Percentiles rank a stretch among this genome's conserved stretches.
Evolutionary conservation across 2,329 filamentous ascomycete species (phyloP).

Genomic region (Microsporum ferrugineum): DNA sequence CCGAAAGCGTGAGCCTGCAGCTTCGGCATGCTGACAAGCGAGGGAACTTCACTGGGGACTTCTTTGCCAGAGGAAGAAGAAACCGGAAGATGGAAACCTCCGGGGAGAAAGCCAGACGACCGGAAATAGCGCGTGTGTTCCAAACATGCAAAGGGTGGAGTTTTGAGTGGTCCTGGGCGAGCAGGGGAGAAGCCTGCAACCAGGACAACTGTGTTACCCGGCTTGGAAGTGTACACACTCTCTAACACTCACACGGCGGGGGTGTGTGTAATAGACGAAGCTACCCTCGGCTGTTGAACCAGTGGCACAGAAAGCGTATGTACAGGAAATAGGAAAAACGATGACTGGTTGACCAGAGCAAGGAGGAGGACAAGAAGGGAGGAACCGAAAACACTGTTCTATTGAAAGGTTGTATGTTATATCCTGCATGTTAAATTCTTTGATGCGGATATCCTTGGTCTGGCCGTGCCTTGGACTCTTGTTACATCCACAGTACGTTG

Average conservation of each 20-base stretch:
- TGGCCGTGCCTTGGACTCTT: background rate
- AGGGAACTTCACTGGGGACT: background rate
- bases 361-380: background rate
- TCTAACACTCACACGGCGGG: background rate
- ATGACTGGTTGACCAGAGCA: background rate
- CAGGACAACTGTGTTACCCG: background rate
- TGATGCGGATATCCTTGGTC: background rate
- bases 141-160: background rate
- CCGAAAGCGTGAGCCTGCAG: too few species aligned
- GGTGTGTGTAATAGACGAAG: background rate
- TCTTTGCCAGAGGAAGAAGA: background rate
- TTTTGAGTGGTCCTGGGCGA: background rate
- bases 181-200: background rate
- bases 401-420: background rate
- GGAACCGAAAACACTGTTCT: too few species aligned
- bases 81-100: background rate
- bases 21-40: background rate
- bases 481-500: background rate
- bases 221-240: background rate
- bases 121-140: background rate
- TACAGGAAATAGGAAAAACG: background rate
- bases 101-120: background rate
- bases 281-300: background rate
- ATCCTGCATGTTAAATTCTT: background rate
- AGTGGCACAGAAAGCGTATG: background rate